phyloP scores from a whole-genome alignment of 805 yeast species.

The Priceomyces melissophilus region DNA sequence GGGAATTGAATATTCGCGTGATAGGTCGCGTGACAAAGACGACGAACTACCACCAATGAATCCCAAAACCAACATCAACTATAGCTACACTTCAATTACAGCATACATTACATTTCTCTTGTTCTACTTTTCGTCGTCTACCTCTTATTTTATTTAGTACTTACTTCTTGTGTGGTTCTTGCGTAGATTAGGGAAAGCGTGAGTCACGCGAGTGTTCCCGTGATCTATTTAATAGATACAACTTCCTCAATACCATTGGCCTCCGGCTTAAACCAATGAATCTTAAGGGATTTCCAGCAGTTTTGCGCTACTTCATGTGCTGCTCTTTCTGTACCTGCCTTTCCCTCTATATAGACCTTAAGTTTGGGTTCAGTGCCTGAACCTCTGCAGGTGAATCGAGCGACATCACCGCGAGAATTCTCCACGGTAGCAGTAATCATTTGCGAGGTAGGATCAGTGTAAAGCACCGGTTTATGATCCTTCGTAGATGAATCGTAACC shows the following conservation, averaged over 20 bases:
- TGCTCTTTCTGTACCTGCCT: slow-evolving; percentile 38
- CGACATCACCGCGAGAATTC: slow-evolving; percentile 15
- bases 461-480: slow-evolving; percentile 59
- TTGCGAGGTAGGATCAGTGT: slow-evolving; percentile 69
- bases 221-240: slow-evolving; percentile 10
- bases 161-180: too few relatives aligned
- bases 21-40: too few relatives aligned
- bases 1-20: too few relatives aligned
- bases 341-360: slow-evolving; percentile 86
- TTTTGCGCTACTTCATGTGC: slow-evolving; percentile 53
- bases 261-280: slow-evolving; percentile 70
- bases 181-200: too few relatives aligned
- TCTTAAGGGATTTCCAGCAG: slow-evolving; percentile 62
- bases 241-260: slow-evolving; percentile 34
- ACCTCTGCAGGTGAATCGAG: slow-evolving; percentile 84
- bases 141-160: too few relatives aligned
- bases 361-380: slow-evolving; percentile 97
- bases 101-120: too few relatives aligned
- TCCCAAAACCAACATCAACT: too few relatives aligned
- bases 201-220: too few relatives aligned
- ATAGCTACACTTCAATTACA: too few relatives aligned
- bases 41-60: too few relatives aligned
- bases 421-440: slow-evolving; percentile 73
- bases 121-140: too few relatives aligned
- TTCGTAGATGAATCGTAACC: slow-evolving; percentile 75